Base-by-base conservation (phyloP, 148 eudicot genomes). In the Rheum nobile region DNA sequence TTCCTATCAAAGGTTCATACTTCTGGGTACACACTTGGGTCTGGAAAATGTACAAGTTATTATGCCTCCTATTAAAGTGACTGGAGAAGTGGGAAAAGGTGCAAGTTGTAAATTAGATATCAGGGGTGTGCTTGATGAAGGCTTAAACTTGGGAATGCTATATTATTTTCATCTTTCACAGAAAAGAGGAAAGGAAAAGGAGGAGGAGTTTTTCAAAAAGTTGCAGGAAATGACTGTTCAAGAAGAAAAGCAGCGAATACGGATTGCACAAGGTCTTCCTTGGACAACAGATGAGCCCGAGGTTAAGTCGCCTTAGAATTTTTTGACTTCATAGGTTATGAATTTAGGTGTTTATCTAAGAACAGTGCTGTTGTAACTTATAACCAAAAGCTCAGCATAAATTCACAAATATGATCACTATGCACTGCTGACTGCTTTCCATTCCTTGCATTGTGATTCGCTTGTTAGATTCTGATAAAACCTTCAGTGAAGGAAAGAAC, bases 241-340 rank as follows among this genome's bases (percentile, higher is more conserved):
- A 79, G 97, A 94, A 79, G 96, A 88, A 83, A 91, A 85, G 83
- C 87, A 82, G 77, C 87, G 93, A 74, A 81, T 91, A 78, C 96
- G 95, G 35, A 76, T 91, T 75, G 98, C 98, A 9, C 98, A 88
- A 84, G 93, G 96, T 74, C 93, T 94, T 75, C 98, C 98, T 21
- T 88, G 91, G 93, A 94, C 97, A 61, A 94, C 97, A 37, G 98
- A 91, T 75, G 90, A 89, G 71, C 97, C 98, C 35, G 89, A 94
- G 96, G 98, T 94, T 57, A 26, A 17, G 67, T 11, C 67, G n/a
- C 10, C 14, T 57, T 28, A 26, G 34, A 48, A 17, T 50, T 4
- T 12, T 0, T 24, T 2, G 11, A 57, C 31, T 57, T 57, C 22
- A 3, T 17, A 48, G 67, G 32, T 11, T 57, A 57, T 22, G 67